Base-by-base conservation (phyloP, 176 grass and related monocot species). In the Chloris gayana region DNA sequence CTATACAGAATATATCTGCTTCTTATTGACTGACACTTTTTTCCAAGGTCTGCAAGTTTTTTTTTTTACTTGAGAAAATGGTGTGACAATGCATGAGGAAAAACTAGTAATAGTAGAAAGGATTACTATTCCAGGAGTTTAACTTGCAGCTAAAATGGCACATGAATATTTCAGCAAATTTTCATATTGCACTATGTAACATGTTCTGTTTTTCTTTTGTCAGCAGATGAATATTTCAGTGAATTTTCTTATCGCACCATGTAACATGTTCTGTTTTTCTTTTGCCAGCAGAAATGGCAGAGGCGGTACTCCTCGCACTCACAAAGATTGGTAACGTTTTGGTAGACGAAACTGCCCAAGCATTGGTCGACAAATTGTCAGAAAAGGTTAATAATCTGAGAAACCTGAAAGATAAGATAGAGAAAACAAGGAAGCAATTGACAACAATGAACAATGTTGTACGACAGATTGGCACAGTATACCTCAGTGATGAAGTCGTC, bases 241-340 rank as follows among this genome's bases (percentile, higher is more conserved):
- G 17, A 51, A 18, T 19, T 51, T 51, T 51, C 49, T 18, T 51
- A 51, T 51, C 18, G 17, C 49, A 51, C 49, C 5, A 6, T 47
- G 7, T 76, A 69, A 76, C 34, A 14, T 67, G 25, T 46, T 46
- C 14, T 25, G 0, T 54, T n/a, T 73, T 42, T 37, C 42, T 22
- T 27, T 67, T n/a, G 42, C 59, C 70, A 68, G 70, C 61, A 74
- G 7, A 60, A 47, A 86, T 86, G 84, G 41, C 50, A 1, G 70
- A 81, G 41, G 77, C 77, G 0, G 77, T 80, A 21, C 29, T 61
- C 1, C 50, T 81, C 68, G 84, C 77, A 34, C 3, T 75, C 3
- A 17, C 5, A 18, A 86, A 75, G 84, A 81, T 69, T 59, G 69
- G 61, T 34, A 12, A 1, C 0, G 77, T 67, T 60, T 67, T 80